Evolutionary conservation across 75 land plant species (phyloP).

Genomic region (Isoetes taiwanensis): DNA sequence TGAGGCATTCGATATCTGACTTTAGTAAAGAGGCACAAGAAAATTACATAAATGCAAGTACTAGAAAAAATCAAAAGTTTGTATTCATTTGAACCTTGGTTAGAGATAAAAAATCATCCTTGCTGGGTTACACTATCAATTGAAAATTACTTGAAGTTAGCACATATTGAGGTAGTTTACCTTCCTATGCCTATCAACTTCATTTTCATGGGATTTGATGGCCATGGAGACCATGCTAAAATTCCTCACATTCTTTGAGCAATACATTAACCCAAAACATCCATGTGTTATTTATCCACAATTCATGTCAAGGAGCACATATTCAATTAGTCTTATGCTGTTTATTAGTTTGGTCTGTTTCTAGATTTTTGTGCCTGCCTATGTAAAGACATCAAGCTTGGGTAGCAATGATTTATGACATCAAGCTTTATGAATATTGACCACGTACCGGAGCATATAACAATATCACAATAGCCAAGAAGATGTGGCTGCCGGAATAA

Average conservation of each 20-base stretch:
- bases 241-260: no score
- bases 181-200: slow-evolving; percentile 89
- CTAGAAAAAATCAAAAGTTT: no score
- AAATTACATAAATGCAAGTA: slow-evolving; percentile 85
- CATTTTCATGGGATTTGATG: slow-evolving; percentile 91
- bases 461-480: slow-evolving; percentile 69
- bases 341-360: no score
- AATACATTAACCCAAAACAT: no score
- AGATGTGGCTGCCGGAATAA: no score
- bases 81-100: no score
- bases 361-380: neutral
- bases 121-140: no score
- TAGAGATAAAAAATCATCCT: no score
- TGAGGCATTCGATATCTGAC: slow-evolving; percentile 31
- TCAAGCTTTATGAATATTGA: slow-evolving; percentile 95
- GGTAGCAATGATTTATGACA: slow-evolving; percentile 59
- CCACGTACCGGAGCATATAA: slow-evolving; percentile 73
- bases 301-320: no score
- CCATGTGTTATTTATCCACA: no score
- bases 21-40: slow-evolving; percentile 29
- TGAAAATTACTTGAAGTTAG: slow-evolving; percentile 56
- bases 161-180: slow-evolving; percentile 71
- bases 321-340: no score
- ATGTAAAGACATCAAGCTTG: slow-evolving; percentile 53
- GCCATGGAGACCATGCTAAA: slow-evolving; percentile 89